phyloP scores from a whole-genome alignment of 2,329 filamentous ascomycete genomes.

The Purpureocillium lavendulum region DNA sequence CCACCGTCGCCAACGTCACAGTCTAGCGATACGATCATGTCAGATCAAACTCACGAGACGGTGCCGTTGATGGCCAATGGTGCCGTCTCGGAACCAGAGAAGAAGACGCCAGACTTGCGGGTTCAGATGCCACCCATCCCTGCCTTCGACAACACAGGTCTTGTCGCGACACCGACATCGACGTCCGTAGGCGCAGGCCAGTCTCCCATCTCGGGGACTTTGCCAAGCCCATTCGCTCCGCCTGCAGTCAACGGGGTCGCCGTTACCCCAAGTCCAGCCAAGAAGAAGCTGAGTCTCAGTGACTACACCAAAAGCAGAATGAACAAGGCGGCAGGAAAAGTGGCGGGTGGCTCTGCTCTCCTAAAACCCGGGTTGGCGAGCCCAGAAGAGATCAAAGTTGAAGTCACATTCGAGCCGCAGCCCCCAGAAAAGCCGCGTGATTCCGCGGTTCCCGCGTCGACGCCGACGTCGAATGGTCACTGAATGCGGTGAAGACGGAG shows the following conservation, averaged over 20 bases:
- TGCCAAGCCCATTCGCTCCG: slow-evolving; percentile 34
- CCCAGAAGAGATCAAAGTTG: slow-evolving; percentile 27
- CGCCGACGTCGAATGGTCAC: slow-evolving; percentile 17
- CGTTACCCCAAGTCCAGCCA: slow-evolving; percentile 49
- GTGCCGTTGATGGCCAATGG: slow-evolving; percentile 9
- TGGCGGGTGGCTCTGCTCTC: slow-evolving; percentile 15
- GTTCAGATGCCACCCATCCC: slow-evolving; percentile 52
- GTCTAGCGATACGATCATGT: slow-evolving; percentile 15
- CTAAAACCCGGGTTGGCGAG: slow-evolving; percentile 25
- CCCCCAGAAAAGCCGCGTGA: slow-evolving; percentile 19
- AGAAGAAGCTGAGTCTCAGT: slow-evolving; percentile 60
- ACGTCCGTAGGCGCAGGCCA: slow-evolving; percentile 33
- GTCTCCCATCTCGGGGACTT: slow-evolving; percentile 37
- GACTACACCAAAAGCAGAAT: slow-evolving; percentile 55
- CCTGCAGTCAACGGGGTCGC: slow-evolving; percentile 32
- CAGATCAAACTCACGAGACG: slow-evolving; percentile 18
- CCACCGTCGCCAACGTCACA: slow-evolving; percentile 14
- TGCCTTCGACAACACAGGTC: slow-evolving; percentile 32
- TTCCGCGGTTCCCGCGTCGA: slow-evolving; percentile 10
- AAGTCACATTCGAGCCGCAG: slow-evolving; percentile 22
- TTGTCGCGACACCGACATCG: slow-evolving; percentile 38
- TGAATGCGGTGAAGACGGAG: slow-evolving; percentile 13
- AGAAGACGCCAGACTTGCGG: slow-evolving; percentile 35
- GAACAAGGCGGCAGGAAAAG: slow-evolving; percentile 41
- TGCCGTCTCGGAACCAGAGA: slow-evolving; percentile 5